phyloP scores from a whole-genome alignment of 1,284 basidiomycete genomes.

The Microbotryum intermedium region DNA sequence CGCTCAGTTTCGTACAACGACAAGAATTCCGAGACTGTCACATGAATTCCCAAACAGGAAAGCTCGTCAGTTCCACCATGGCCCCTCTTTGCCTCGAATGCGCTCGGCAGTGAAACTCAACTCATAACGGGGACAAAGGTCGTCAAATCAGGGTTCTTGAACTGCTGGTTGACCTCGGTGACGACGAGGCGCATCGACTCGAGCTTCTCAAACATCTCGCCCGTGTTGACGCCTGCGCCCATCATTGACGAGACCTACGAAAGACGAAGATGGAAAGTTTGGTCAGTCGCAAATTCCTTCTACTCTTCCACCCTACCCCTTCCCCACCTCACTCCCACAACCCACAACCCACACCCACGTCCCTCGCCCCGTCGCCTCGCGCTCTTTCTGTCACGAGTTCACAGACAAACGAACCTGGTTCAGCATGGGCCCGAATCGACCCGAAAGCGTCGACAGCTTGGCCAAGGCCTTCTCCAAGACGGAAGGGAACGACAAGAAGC shows the following conservation, averaged over 20 bases:
- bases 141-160: constrained; percentile 98
- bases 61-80: too few relatives aligned
- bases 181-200: constrained; percentile 96
- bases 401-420: constrained; percentile 54
- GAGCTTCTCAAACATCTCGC: constrained; percentile 85
- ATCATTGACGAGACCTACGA: constrained; percentile 82
- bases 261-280: neutral
- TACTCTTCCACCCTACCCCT: neutral
- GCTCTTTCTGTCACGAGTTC: neutral
- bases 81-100: too few relatives aligned
- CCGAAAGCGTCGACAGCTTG: constrained; percentile 83
- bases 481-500: constrained; percentile 95
- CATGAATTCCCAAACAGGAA: constrained; percentile 38
- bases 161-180: constrained; percentile 97
- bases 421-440: constrained; percentile 94
- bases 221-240: constrained; percentile 73
- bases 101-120: neutral
- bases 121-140: constrained; percentile 45
- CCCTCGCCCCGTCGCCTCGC: neutral
- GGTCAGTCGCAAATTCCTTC: neutral
- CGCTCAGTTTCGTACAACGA: constrained; percentile 98
- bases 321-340: neutral
- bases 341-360: neutral
- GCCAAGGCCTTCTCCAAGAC: constrained; percentile 96
- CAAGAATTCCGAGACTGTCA: constrained; percentile 46